Evolutionary conservation across 176 grass and related monocot species (phyloP).

Genomic region (Zizania latifolia): DNA sequence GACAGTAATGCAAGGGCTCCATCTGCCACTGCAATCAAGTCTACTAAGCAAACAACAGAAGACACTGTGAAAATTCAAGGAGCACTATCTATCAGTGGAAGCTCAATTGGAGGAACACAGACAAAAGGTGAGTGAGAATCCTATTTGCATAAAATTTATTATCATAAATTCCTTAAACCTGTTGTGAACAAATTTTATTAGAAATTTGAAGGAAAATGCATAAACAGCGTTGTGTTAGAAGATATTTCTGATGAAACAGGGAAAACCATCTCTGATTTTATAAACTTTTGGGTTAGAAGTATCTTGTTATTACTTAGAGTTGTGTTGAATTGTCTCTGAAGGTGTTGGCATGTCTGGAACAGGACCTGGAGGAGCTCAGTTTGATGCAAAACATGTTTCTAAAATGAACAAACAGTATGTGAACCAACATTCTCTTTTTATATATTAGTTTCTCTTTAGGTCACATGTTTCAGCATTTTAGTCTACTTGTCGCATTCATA

Average conservation of each 20-base stretch:
- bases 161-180: not conserved
- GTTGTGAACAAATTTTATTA: not conserved
- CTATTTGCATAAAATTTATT: not conserved
- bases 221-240: not conserved
- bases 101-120: not conserved
- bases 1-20: not conserved
- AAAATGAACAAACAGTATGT: constrained; percentile 23
- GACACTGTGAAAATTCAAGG: not conserved
- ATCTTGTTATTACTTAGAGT: constrained; percentile 3
- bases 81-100: not conserved
- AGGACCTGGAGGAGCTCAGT: constrained; percentile 27
- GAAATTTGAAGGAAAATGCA: not conserved
- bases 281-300: not conserved
- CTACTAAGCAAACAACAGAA: constrained; percentile 10
- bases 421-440: constrained; percentile 1
- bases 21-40: not conserved
- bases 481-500: not conserved
- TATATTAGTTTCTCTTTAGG: not conserved
- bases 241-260: not conserved
- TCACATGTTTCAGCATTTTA: not conserved
- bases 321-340: not conserved
- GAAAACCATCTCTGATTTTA: not conserved
- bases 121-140: constrained; percentile 22
- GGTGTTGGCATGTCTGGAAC: constrained; percentile 26
- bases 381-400: constrained; percentile 44